A percentile compares a stretch with the other conserved stretches of the same genome.
phyloP scores from a whole-genome alignment of 768 basidiomycete species.

The Amanita polypyramis region DNA sequence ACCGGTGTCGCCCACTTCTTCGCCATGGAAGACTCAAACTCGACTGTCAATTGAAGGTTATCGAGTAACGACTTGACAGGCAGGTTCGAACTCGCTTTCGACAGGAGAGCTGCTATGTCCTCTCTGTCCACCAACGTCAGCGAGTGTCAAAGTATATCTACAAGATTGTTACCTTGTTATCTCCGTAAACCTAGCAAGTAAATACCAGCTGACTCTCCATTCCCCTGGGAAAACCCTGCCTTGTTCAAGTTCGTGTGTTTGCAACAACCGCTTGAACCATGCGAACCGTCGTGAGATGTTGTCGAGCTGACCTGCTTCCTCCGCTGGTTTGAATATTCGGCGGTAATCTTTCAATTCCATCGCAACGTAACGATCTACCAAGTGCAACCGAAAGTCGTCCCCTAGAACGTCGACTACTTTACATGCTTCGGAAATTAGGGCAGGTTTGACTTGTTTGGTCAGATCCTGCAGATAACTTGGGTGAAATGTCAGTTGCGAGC shows the following conservation, averaged over 20 bases:
- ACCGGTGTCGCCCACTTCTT: constrained; percentile 79
- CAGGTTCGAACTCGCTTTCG: constrained; percentile 64
- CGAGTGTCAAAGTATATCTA: neutral
- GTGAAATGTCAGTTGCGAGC: neutral
- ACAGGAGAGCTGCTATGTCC: constrained; percentile 71
- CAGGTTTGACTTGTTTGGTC: constrained; percentile 50
- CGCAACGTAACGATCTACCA: constrained; percentile 83
- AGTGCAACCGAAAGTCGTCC: constrained; percentile 64
- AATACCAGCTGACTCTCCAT: constrained; percentile 79
- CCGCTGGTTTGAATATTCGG: constrained; percentile 85
- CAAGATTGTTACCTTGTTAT: constrained; percentile 58
- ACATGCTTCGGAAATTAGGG: constrained; percentile 73
- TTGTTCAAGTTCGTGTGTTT: constrained; percentile 81
- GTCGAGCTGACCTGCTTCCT: constrained; percentile 95
- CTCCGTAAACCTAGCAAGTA: constrained; percentile 81
- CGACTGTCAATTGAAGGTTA: constrained; percentile 72
- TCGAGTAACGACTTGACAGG: constrained; percentile 78
- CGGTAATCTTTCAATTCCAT: constrained; percentile 93
- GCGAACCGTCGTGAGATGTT: constrained; percentile 89
- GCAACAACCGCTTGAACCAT: constrained; percentile 84
- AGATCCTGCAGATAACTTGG: constrained; percentile 73
- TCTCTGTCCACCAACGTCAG: constrained; percentile 39
- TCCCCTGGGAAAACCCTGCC: constrained; percentile 72
- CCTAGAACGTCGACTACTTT: constrained; percentile 86
- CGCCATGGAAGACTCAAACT: constrained; percentile 76